Base-by-base conservation (phyloP, 2,329 filamentous ascomycete genomes). In the Diaporthe velutina region DNA sequence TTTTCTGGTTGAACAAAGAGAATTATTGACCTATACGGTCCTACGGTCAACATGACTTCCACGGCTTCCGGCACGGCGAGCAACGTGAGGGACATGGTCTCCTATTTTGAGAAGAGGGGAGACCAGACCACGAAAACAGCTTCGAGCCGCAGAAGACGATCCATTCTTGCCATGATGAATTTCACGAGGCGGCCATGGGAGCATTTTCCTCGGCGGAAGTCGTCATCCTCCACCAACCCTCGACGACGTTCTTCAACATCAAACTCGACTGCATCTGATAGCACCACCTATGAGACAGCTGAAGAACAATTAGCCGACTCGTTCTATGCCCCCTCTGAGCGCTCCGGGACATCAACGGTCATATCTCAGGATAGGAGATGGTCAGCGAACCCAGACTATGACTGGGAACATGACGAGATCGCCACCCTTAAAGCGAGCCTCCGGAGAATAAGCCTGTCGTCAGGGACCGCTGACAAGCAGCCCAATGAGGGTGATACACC, bases 41-140 rank as follows among this genome's bases (percentile, higher is more conserved):
- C n/a, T 28, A 8, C 30, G 13, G 33, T 17, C 64, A 48, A 33
- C 15, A 68, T 68, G 64, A 6, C 9, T 33, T 33, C n/a, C 22
- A 4, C 48, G 22, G 9, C 9, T 28, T 2, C 15, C 4, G n/a
- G 8, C 15, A 13, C n/a, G n/a, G 13, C 33, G 10, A 54, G 33
- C n/a, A 54, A 28, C 13, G 64, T 68, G 64, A 52, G 54, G 64
- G 64, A 68, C 3, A 68, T 68, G 64, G 64, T 68, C 45, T 28
- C 48, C 33, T 68, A 40, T 17, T 68, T 54, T 12, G 64, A 68
- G 15, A 68, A 28, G 33, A 38, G 22, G 5, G 17, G 48, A 22
- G n/a, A 28, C 35, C n/a, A 13, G 5, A 35, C n/a, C 15, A 33
- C 38, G 15, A 10, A 28, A 8, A 17, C 13, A 54, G 1, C 35